These are phyloP conservation scores for Syzygium aromaticum DNA, from an alignment of 345 rosid species.

Conservation along the genomic window DNA sequence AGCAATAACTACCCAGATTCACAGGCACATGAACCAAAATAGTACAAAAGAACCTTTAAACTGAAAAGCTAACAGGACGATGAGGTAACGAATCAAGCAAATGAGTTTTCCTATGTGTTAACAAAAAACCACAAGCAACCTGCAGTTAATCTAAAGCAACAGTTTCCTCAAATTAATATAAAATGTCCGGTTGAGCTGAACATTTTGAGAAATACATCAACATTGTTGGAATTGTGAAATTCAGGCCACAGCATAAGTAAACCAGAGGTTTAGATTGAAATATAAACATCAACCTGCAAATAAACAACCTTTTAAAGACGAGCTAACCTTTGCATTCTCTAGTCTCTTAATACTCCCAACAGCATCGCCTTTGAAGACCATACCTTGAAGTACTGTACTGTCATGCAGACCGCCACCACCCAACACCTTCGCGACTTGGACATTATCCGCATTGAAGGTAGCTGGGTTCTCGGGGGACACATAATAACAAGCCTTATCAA, in stretches of 20 bases:
- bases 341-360: constrained; percentile 71
- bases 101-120: background rate
- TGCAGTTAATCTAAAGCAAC: background rate
- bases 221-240: background rate
- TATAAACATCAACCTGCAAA: background rate
- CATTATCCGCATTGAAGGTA: constrained; percentile 86
- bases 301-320: background rate
- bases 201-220: background rate
- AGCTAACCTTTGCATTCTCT: constrained; percentile 83
- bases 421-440: constrained; percentile 80
- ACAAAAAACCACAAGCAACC: background rate
- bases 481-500: constrained; percentile 83
- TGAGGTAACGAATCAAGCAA: background rate
- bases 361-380: constrained; percentile 89
- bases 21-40: background rate
- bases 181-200: background rate
- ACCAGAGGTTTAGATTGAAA: background rate
- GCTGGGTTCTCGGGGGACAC: constrained; percentile 91
- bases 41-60: background rate
- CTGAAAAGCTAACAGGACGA: background rate
- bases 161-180: background rate
- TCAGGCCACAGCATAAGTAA: background rate
- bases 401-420: constrained; percentile 90
- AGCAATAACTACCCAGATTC: background rate
- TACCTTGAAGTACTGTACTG: constrained; percentile 68